Evolutionary conservation across 129 eudicot genomes (phyloP), one percentile per base, ranked within the genome.

Genomic region (Flaveria trinervia): DNA sequence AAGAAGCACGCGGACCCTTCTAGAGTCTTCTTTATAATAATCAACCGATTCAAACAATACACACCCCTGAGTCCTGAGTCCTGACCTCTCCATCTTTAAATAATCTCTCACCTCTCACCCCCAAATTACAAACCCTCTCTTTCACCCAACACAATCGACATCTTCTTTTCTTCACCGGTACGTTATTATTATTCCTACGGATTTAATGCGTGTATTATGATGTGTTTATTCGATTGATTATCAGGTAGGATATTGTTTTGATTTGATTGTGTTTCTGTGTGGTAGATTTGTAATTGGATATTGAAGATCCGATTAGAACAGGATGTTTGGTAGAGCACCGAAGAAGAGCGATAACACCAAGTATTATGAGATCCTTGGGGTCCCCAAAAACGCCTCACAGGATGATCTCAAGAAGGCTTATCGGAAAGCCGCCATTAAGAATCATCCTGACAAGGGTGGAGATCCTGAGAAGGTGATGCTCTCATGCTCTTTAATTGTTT

Each of bases 391-490:
- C 48, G 90, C 96, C 17, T 81, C 92, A 0, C 90, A 77, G 69
- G 96, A 90, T 72, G 92, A 87, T 80, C 62, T 87, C 15, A 90
- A 90, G 88, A 90, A 90, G 82, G 96, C 96, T 62, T 90, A 90
- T 70, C 84, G 92, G 15, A 90, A 90, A 72, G 86, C 90, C 2
- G 96, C 96, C 25, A 90, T 90, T 41, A 85, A 87, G 80, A 90
- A 90, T 62, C 96, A 90, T 74, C 96, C 96, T 4, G 92, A 90
- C 57, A 87, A 90, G 75, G 96, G 96, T 45, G 96, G 96, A 20
- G 96, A 90, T 84, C 96, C 96, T 9, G 96, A 90, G 30, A 90
- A 90, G 85, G 96, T 87, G 55, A 13, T 62, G 12, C 17, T 36
- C 1, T 22, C 7, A 13, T 62, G 12, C 17, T 36, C 1, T 22